A percentile compares a stretch with the other conserved stretches of the same genome.
These are phyloP conservation scores for Euphorbia schlechtendalii DNA, from an alignment of 441 rosid species.

Conservation along the genomic window DNA sequence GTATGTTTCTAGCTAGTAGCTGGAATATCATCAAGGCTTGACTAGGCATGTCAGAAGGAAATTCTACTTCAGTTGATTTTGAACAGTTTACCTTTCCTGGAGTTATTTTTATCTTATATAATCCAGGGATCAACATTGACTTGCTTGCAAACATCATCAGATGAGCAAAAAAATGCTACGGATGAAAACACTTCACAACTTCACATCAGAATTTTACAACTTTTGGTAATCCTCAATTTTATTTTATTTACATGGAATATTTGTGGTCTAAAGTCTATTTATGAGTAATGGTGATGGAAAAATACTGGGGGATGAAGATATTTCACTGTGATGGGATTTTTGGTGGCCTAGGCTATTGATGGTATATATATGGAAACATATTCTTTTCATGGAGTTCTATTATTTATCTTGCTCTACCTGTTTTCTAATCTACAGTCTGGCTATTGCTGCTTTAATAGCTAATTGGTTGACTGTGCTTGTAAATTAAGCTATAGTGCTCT, in stretches of 20 bases:
- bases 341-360: no score
- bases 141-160: constrained; percentile 27
- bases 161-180: constrained; percentile 14
- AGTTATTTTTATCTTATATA: background rate
- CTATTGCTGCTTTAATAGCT: no score
- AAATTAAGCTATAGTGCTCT: no score
- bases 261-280: constrained; percentile 59
- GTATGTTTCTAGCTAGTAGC: no score
- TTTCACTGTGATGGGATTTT: constrained; percentile 20
- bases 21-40: no score
- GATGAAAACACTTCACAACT: background rate
- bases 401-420: no score
- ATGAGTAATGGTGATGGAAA: constrained; percentile 37
- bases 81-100: constrained; percentile 25
- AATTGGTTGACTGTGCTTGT: no score
- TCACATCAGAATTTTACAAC: constrained; percentile 23
- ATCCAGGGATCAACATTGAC: constrained; percentile 1
- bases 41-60: no score
- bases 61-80: constrained; percentile 6
- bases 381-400: no score
- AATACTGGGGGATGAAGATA: constrained; percentile 33
- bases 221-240: constrained; percentile 37
- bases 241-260: constrained; percentile 33
- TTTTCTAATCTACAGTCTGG: no score
- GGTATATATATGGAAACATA: no score